Base-by-base conservation (phyloP, 225 moss, liverwort and hornwort species). In the Thuidium tamariscinum region DNA sequence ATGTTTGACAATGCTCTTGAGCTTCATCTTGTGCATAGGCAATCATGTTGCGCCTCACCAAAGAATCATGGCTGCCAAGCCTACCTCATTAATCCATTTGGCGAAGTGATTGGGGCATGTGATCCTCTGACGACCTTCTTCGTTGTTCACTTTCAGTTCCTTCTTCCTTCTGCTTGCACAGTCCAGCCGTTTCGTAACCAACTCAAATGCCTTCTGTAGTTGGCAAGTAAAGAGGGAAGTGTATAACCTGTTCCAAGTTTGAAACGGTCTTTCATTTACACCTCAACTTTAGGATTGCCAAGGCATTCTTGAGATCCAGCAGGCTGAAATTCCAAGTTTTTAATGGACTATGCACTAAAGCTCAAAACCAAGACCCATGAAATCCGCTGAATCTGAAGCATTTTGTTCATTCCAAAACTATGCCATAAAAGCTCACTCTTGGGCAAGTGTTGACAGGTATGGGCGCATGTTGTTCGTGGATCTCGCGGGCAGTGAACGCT, bases 381-480 rank as follows among this genome's bases (percentile, higher is more conserved):
- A 51, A 44, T 44, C 17, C 36, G 11, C 21, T 68, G 51, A 74
- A 57, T 75, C 34, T 81, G 61, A 75, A 51, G 49, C 32, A 41
- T 66, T 46, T 25, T 39, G 18, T 49, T 83, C 63, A 41, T 67
- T 66, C 36, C 23, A 54, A 11, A 79, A 11, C 41, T 72, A 41
- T 59, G n/a, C 6, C 30, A 46, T 12, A 55, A 34, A 75, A 37
- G 46, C 69, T 80, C 83, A 86, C 67, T 16, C 15, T 32, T 74
- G 30, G 44, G 44, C 42, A 77, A 84, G 51, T 77, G 36, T 56
- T 91, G 51, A 44, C 52, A 97, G 95, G 90, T 99, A 97, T 88
- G 97, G 98, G 10, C 93, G 96, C 52, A 99, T 99, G 97, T 68
- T 99, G 74, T 97, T 99, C 81, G 98, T 99, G 80, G 98, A 99